Percentiles rank a stretch among this genome's conserved stretches.
These are phyloP conservation scores for Lasiodiplodia sp. DNA, from an alignment of 2,329 filamentous ascomycete genomes.

Conservation along the genomic window DNA sequence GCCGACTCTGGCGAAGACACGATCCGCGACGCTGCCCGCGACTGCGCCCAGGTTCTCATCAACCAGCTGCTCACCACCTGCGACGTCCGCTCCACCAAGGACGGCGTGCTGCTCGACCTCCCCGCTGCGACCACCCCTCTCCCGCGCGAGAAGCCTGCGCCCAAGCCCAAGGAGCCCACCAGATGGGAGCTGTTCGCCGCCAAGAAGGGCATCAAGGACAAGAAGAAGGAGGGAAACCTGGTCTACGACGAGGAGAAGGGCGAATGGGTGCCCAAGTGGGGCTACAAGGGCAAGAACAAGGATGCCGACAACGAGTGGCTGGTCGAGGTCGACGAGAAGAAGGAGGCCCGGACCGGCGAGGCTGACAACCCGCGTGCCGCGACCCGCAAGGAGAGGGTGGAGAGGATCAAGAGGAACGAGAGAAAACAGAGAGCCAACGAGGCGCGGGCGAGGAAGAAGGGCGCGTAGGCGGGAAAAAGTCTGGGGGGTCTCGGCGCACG, in stretches of 20 bases:
- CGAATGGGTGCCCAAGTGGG: constrained; percentile 94
- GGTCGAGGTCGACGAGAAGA: constrained; percentile 83
- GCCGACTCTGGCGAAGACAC: constrained; percentile 68
- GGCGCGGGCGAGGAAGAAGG: constrained; percentile 67
- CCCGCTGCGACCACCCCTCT: constrained; percentile 74
- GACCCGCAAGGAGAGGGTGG: constrained; percentile 66
- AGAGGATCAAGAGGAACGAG: constrained; percentile 50
- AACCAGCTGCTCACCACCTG: constrained; percentile 94
- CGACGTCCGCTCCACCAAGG: constrained; percentile 72
- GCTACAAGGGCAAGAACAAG: constrained; percentile 90
- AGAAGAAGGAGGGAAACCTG: constrained; percentile 81
- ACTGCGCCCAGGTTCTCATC: constrained; percentile 89
- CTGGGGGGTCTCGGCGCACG: constrained; percentile 18
- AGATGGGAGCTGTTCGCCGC: constrained; percentile 97
- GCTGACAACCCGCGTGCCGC: constrained; percentile 65
- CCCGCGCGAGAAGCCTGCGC: constrained; percentile 91
- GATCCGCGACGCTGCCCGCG: constrained; percentile 78
- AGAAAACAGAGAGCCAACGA: constrained; percentile 61
- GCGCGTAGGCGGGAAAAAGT: constrained; percentile 17
- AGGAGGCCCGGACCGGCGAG: constrained; percentile 70
- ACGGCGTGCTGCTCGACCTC: constrained; percentile 79
- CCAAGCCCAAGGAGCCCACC: constrained; percentile 79
- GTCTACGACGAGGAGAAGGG: constrained; percentile 84
- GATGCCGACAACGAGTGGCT: constrained; percentile 84
- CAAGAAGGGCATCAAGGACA: constrained; percentile 95